Base-by-base conservation (phyloP, 352 stramenopile genomes). In the Pythium biforme region DNA sequence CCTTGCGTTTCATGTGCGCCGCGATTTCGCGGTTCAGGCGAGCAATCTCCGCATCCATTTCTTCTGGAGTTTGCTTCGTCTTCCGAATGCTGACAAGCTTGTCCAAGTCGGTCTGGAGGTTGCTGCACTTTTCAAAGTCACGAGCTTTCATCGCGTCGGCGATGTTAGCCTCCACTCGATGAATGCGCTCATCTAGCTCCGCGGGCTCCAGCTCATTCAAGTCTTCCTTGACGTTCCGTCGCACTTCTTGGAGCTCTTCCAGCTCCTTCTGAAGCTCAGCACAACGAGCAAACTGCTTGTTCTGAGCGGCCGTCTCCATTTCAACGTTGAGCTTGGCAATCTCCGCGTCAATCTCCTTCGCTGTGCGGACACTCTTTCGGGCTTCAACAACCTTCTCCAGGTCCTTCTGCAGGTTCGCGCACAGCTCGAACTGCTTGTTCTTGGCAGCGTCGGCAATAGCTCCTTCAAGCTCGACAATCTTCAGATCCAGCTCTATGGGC, bases 381-480 rank as follows among this genome's bases (percentile, higher is more conserved):
- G 83, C 86, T 19, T 94, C 84, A 0, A 95, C 77, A 29, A 93
- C 74, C 46, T 82, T 84, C 41, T 95, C 85, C 4, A 95, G 64
- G 17, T 96, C 86, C 19, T 92, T 85, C 58, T 95, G 88, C 37
- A 96, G 64, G 27, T 87, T 89, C 0, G 86, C 79, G 40, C 86
- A 96, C 54, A 84, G 55, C 29, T 95, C 85, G 68, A 96, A 96
- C 61, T 96, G 80, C 58, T 94, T 95, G 69, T 81, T 87, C 20
- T 75, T 67, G 0, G 84, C 86, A 22, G 88, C 88, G n/a, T 89
- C 70, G 22, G 79, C 77, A 60, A 96, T 95, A 8, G 82, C 86
- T 11, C 62, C 72, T 68, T 95, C 88, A 51, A 94, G 70, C 29
- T 89, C 83, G 0, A 73, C 72, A 54, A 96, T 95, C 56, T 87